Conservation (phyloP, 495 filamentous ascomycete species). For the Podospora fimiseda region DNA sequence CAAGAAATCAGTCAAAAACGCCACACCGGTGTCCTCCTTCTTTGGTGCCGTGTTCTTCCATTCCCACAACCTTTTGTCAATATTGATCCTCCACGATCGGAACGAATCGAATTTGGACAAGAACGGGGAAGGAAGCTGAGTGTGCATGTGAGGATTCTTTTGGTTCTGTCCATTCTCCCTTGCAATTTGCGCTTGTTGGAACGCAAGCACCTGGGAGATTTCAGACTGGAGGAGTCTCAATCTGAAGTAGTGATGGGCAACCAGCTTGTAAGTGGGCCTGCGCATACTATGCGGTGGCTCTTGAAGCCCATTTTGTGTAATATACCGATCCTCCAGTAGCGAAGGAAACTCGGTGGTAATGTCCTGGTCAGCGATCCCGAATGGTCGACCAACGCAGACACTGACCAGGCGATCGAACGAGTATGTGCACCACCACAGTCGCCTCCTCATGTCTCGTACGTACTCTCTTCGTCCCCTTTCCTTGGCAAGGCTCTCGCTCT, state of each 20-base stretch:
- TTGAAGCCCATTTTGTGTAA: conserved; percentile 73
- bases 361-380: conserved; percentile 88
- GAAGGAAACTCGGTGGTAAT: conserved; percentile 93
- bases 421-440: conserved; percentile 96
- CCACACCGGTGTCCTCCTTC: conserved; percentile 72
- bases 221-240: conserved; percentile 90
- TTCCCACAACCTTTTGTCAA: conserved; percentile 73
- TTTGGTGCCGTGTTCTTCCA: conserved; percentile 82
- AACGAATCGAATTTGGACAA: conserved; percentile 78
- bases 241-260: conserved; percentile 86
- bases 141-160: conserved; percentile 66
- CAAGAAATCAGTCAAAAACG: conserved; percentile 78
- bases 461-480: conserved; percentile 77
- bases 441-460: conserved; percentile 75
- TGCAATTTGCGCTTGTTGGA: conserved; percentile 69
- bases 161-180: conserved; percentile 50
- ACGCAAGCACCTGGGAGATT: conserved; percentile 88
- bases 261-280: conserved; percentile 75
- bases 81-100: conserved; percentile 79
- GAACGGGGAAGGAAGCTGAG: conserved; percentile 76
- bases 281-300: conserved; percentile 42
- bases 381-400: conserved; percentile 86
- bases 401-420: conserved; percentile 87
- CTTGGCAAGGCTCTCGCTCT: conserved; percentile 24
- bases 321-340: conserved; percentile 77